Evolutionary conservation across 176 grass and related monocot genomes (phyloP), one percentile per base, ranked within the genome.

Genomic region (Rhipidocladum racemiflorum): DNA sequence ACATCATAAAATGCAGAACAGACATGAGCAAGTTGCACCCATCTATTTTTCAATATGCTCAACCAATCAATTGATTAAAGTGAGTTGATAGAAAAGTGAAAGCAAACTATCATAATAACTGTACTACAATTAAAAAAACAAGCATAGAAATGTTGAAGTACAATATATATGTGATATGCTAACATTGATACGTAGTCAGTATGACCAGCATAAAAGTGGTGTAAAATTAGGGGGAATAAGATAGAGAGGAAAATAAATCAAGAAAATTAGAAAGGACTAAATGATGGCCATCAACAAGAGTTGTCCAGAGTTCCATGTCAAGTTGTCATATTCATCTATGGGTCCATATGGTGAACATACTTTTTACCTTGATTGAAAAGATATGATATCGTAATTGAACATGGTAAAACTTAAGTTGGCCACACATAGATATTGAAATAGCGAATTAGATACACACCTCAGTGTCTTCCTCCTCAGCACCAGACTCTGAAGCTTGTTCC

Each of bases 401-500:
- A 77, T 43, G 60, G 12, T 70, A 70, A 82, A 84, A 35, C 20
- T 65, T 70, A 76, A 90, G 69, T 70, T 69, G 4, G 34, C 14
- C 3, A 68, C 17, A 11, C 25, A 72, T 44, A 85, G 12, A 64
- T 65, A 87, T 13, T 45, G 13, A 32, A 94, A 74, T 72, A 83
- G 25, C 29, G 65, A 53, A 61, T 61, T 67, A 78, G 62, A 83
- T 48, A 77, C 78, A 77, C 38, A 98, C 95, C 95, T 93, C 90
- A 49, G 50, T 74, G 65, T 82, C 84, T 85, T 70, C 74, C 80
- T 92, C 88, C 64, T 81, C 76, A 73, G 82, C 74, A 82, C 77
- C 88, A 23, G 82, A 85, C 34, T 74, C 83, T 29, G 80, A 90
- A 87, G 64, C 45, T 76, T 74, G 82, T 74, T 93, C 92, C 72